phyloP scores from a whole-genome alignment of 306 rosid species.

The Vigna angularis region DNA sequence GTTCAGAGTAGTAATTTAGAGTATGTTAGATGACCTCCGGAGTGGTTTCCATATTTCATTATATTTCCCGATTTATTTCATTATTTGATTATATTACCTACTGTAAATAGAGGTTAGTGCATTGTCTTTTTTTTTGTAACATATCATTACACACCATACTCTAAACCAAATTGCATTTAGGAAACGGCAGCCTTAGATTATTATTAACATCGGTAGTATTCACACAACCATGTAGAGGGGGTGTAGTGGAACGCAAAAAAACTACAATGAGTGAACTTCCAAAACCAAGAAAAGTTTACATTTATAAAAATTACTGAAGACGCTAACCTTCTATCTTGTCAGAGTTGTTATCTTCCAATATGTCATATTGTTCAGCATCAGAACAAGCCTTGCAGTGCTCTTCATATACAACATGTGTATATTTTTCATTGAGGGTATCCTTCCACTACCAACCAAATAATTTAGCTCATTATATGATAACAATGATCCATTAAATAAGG shows the following conservation, averaged over 20 bases:
- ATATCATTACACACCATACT: background rate
- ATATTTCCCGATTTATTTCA: background rate
- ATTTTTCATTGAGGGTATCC: constrained; percentile 76
- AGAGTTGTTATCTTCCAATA: constrained; percentile 47
- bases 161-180: constrained; percentile 16
- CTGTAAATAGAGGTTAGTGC: background rate
- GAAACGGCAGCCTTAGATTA: constrained; percentile 3
- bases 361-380: constrained; percentile 71
- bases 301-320: background rate
- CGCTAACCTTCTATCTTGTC: constrained; percentile 88
- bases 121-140: background rate
- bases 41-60: background rate
- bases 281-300: background rate
- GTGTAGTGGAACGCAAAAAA: constrained; percentile 11
- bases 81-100: background rate
- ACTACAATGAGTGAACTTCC: background rate
- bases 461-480: constrained; percentile 26
- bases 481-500: constrained; percentile 27
- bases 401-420: constrained; percentile 92
- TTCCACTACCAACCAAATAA: constrained; percentile 72
- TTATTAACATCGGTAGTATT: too few species aligned
- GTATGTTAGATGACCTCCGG: background rate
- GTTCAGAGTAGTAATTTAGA: background rate
- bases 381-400: constrained; percentile 84
- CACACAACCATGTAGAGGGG: constrained; percentile 20